These are phyloP conservation scores for Patellifolia procumbens DNA, from an alignment of 179 eudicot species.

Conservation along the genomic window DNA sequence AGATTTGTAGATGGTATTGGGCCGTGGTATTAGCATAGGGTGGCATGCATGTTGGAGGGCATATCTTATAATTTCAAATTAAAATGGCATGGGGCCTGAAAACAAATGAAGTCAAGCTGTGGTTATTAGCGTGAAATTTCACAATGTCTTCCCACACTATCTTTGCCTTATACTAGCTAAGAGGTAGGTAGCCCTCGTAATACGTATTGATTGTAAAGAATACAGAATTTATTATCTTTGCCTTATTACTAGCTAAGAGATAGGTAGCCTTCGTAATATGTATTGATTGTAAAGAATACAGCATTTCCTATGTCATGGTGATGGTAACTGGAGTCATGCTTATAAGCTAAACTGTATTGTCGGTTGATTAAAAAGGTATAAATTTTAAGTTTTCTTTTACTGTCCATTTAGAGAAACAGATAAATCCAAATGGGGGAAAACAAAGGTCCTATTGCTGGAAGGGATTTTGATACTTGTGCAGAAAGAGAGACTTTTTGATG, in stretches of 20 bases:
- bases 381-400: background rate
- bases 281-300: no score
- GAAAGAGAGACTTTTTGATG: no score
- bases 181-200: no score
- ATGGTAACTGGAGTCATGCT: background rate
- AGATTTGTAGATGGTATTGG: background rate
- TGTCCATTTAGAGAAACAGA: background rate
- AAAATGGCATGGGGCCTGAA: no score
- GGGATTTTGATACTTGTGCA: background rate
- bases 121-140: background rate
- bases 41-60: no score
- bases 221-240: no score
- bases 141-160: background rate
- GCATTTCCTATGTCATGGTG: background rate
- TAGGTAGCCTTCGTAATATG: background rate
- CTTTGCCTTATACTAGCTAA: background rate
- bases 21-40: background rate
- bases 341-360: background rate
- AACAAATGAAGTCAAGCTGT: background rate
- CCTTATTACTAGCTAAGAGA: no score
- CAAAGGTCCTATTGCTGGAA: background rate
- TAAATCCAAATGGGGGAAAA: background rate
- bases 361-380: background rate
- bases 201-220: no score
- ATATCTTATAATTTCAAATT: no score